Percentiles rank a stretch among this genome's conserved stretches.
phyloP scores from a whole-genome alignment of 768 basidiomycete genomes.

The Galerina marginata region DNA sequence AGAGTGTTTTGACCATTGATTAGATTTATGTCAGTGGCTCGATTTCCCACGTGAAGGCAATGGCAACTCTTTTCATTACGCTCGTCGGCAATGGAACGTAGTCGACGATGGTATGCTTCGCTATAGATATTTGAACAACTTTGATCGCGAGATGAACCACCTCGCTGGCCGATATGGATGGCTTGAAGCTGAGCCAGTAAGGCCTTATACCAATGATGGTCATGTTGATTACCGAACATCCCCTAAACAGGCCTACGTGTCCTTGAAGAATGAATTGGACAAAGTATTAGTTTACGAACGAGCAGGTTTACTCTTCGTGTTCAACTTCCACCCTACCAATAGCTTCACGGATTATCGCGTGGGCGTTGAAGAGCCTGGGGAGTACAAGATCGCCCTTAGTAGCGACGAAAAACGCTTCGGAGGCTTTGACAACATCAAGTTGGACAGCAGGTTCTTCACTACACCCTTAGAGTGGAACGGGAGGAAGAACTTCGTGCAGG shows the following conservation, averaged over 20 bases:
- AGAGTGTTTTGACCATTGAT: not conserved
- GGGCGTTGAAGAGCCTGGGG: conserved; percentile 84
- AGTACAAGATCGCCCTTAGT: conserved; percentile 80
- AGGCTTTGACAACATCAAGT: conserved; percentile 82
- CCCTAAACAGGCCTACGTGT: conserved; percentile 77
- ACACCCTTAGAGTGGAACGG: conserved; percentile 90
- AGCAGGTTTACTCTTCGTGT: conserved; percentile 91
- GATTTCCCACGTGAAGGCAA: conserved; percentile 99
- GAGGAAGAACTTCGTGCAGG: conserved; percentile 91
- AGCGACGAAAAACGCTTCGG: conserved; percentile 91
- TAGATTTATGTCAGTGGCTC: conserved; percentile 74
- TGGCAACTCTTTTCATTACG: conserved; percentile 94
- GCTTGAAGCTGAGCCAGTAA: conserved; percentile 81
- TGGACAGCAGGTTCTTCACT: conserved; percentile 74
- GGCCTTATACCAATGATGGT: conserved; percentile 17
- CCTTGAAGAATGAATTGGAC: conserved; percentile 91
- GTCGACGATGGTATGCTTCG: conserved; percentile 85
- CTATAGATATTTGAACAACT: conserved; percentile 94
- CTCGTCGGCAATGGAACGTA: conserved; percentile 95
- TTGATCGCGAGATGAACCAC: conserved; percentile 91
- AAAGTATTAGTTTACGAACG: conserved; percentile 96
- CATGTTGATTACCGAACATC: conserved; percentile 11
- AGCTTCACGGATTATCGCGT: conserved; percentile 95
- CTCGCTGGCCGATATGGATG: conserved; percentile 82
- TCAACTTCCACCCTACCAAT: conserved; percentile 94